These are phyloP conservation scores for Ogataea naganishii DNA, from an alignment of 805 yeast genomes.

Conservation along the genomic window DNA sequence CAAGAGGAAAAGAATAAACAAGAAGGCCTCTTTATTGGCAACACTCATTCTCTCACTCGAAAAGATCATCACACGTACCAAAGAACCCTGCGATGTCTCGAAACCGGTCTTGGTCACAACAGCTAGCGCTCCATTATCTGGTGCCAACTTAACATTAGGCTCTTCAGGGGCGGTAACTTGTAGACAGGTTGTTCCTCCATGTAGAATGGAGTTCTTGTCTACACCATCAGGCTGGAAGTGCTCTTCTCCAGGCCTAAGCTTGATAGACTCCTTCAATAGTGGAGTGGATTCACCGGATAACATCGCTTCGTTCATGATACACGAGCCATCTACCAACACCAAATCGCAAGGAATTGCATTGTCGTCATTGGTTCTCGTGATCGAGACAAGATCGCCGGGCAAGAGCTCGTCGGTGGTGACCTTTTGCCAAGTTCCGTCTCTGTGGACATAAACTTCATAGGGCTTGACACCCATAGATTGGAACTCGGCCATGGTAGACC, in stretches of 20 bases:
- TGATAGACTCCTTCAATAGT: constrained; percentile 82
- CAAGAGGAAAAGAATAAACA: constrained; percentile 82
- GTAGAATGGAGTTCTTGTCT: constrained; percentile 82
- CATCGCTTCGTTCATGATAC: constrained; percentile 98
- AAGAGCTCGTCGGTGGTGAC: constrained; percentile 66
- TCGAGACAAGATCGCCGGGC: constrained; percentile 88
- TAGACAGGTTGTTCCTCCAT: constrained; percentile 93
- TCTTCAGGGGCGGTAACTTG: constrained; percentile 74
- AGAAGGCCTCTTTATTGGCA: constrained; percentile 89
- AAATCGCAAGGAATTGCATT: constrained; percentile 93
- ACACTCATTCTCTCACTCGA: constrained; percentile 95
- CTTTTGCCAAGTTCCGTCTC: constrained; percentile 64
- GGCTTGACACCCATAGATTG: constrained; percentile 97
- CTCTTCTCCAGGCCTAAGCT: constrained; percentile 70
- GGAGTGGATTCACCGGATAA: constrained; percentile 98
- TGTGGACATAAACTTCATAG: constrained; percentile 62
- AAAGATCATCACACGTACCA: constrained; percentile 95
- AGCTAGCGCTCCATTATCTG: constrained; percentile 90
- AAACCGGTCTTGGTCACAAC: constrained; percentile 92
- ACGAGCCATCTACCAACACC: constrained; percentile 77
- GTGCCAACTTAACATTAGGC: constrained; percentile 52
- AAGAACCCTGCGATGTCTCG: constrained; percentile 95
- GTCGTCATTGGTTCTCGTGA: constrained; percentile 84
- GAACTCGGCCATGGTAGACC: constrained; percentile 89
- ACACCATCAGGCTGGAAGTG: constrained; percentile 65